phyloP scores from a whole-genome alignment of 176 grass and related monocot species.

The Alopecurus myosuroides region DNA sequence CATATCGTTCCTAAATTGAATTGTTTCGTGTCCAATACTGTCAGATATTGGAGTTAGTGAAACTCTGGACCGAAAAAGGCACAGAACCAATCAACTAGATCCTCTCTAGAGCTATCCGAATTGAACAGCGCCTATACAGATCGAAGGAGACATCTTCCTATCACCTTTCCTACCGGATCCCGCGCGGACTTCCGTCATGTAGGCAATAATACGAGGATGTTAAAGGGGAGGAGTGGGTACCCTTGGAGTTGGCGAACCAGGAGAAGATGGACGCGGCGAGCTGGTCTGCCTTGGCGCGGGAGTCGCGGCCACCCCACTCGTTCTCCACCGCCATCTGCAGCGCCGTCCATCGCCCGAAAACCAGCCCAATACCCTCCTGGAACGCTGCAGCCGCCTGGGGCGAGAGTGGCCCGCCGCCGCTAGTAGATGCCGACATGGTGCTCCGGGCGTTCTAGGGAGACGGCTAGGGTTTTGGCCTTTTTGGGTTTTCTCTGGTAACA shows the following conservation, averaged over 20 bases:
- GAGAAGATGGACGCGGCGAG: constrained; percentile 46
- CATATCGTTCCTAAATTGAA: background rate
- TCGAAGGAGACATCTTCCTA: background rate
- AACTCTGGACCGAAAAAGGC: background rate
- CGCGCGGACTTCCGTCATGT: background rate
- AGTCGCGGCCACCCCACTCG: constrained; percentile 70
- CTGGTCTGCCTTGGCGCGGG: constrained; percentile 56
- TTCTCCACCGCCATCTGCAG: constrained; percentile 89
- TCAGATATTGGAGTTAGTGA: background rate
- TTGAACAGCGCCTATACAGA: background rate
- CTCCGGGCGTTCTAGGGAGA: background rate
- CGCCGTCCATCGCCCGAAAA: constrained; percentile 72
- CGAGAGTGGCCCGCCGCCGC: constrained; percentile 36
- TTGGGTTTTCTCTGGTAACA: too few species aligned
- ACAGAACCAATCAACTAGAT: background rate
- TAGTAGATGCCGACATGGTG: constrained; percentile 35
- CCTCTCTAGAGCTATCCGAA: background rate
- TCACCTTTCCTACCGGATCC: background rate
- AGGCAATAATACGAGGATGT: background rate
- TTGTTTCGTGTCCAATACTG: background rate
- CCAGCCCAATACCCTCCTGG: constrained; percentile 53
- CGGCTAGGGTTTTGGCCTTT: constrained; percentile 15
- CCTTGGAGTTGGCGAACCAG: constrained; percentile 60
- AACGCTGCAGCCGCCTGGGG: constrained; percentile 26
- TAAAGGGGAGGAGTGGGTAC: constrained; percentile 14